These are phyloP conservation scores for Malus hybrid DNA, from an alignment of 331 rosid species.

Conservation along the genomic window DNA sequence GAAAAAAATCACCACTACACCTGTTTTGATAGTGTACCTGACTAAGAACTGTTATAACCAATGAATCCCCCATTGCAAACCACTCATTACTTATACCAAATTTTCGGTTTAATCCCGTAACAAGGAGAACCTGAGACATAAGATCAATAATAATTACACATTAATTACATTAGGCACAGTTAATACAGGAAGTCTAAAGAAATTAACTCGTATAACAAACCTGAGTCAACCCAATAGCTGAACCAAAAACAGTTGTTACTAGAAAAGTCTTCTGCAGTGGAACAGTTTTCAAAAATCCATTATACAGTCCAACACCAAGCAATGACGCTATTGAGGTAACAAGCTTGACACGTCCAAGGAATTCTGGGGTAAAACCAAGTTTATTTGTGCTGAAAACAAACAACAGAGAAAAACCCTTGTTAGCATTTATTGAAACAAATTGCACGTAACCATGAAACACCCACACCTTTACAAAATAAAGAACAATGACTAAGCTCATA, in stretches of 20 bases:
- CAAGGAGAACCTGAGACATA: constrained; percentile 63
- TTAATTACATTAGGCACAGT: no score
- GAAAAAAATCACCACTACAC: not conserved
- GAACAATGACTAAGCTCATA: constrained; percentile 7
- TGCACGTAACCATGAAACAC: constrained; percentile 3
- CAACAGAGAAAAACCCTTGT: not conserved
- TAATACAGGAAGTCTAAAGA: not conserved
- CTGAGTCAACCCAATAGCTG: constrained; percentile 97
- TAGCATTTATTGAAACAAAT: not conserved
- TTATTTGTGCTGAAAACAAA: constrained; percentile 60
- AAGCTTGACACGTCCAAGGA: constrained; percentile 91
- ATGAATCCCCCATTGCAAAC: constrained; percentile 91
- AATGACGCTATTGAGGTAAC: constrained; percentile 91
- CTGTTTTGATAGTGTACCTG: constrained; percentile 53
- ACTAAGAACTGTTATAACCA: constrained; percentile 86
- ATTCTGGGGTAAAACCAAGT: constrained; percentile 86
- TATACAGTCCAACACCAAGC: constrained; percentile 87
- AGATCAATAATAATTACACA: not conserved
- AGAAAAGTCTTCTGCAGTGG: constrained; percentile 71
- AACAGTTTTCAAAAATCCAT: constrained; percentile 80
- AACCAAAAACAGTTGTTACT: constrained; percentile 56
- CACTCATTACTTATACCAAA: constrained; percentile 92
- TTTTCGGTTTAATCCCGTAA: constrained; percentile 72
- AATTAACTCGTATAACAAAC: constrained; percentile 26
- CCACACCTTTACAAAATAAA: not conserved